Percentiles rank a stretch among this genome's conserved stretches.
These are phyloP conservation scores for Trypanosoma grayi DNA, from an alignment of 208 protist species.

Conservation along the genomic window DNA sequence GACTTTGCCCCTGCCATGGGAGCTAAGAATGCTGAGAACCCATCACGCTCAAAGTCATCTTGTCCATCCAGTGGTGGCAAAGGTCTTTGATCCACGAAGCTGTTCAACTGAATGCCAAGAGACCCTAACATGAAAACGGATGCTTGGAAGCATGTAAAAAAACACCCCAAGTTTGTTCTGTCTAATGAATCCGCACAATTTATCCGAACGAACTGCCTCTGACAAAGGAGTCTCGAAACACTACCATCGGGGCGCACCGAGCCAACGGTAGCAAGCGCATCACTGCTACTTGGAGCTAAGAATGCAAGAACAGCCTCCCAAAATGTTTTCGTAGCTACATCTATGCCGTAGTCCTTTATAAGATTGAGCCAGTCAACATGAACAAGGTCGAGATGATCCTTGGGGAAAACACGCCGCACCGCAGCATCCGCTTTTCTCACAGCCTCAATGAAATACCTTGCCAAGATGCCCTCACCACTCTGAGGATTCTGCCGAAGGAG, in stretches of 20 bases:
- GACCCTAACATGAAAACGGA: slow-evolving; percentile 75
- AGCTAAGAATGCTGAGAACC: slow-evolving; percentile 34
- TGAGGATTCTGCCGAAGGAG: slow-evolving; percentile 72
- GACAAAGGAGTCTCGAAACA: slow-evolving; percentile 51
- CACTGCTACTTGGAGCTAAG: slow-evolving; percentile 36
- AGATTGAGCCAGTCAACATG: slow-evolving; percentile 87
- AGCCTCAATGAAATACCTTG: slow-evolving; percentile 64
- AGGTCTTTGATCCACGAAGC: slow-evolving; percentile 44
- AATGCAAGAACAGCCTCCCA: slow-evolving; percentile 66
- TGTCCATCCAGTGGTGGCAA: slow-evolving; percentile 55
- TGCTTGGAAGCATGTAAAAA: slow-evolving; percentile 84
- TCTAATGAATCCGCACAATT: slow-evolving; percentile 95
- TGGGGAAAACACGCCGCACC: slow-evolving; percentile 37
- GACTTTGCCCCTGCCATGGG: slow-evolving; percentile 43
- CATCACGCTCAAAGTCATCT: slow-evolving; percentile 30
- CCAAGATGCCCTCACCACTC: slow-evolving; percentile 58
- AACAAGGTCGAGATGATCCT: slow-evolving; percentile 57
- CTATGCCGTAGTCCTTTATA: slow-evolving; percentile 70
- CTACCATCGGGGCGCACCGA: slow-evolving; percentile 38
- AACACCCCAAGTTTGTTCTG: slow-evolving; percentile 93
- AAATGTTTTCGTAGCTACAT: slow-evolving; percentile 56
- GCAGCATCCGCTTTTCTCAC: slow-evolving; percentile 39
- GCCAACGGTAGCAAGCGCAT: slow-evolving; percentile 74
- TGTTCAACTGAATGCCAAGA: slow-evolving; percentile 50
- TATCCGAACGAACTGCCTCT: slow-evolving; percentile 83